These are phyloP conservation scores for Buxus sempervirens DNA, from an alignment of 164 flowering plant genomes.

Conservation along the genomic window DNA sequence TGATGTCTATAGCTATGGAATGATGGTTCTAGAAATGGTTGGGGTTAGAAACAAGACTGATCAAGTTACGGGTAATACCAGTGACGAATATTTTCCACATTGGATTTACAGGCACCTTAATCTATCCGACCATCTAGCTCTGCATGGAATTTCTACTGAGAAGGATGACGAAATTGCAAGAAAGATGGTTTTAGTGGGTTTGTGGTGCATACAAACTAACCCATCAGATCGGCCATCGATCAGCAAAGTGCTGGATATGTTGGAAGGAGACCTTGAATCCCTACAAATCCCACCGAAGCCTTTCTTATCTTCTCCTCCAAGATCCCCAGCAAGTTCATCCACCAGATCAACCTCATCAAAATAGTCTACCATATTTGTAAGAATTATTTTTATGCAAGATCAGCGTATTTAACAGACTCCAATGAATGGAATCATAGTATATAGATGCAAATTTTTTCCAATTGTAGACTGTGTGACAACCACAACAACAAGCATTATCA, in stretches of 20 bases:
- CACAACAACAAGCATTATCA: too few species aligned
- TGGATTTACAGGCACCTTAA: constrained; percentile 26
- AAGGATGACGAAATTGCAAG: constrained; percentile 1
- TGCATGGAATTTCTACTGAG: background rate
- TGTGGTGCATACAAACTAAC: constrained; percentile 44
- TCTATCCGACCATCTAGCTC: background rate
- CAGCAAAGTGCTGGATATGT: constrained; percentile 37
- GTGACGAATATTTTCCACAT: constrained; percentile 41
- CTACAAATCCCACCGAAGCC: constrained; percentile 35
- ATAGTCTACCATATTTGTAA: too few species aligned
- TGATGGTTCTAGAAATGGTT: constrained; percentile 49
- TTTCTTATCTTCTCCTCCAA: constrained; percentile 1
- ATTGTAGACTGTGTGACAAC: too few species aligned
- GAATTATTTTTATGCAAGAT: too few species aligned
- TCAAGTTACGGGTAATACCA: background rate
- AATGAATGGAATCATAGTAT: too few species aligned
- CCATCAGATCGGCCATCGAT: constrained; percentile 38
- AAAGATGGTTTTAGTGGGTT: constrained; percentile 41
- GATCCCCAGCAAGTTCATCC: too few species aligned
- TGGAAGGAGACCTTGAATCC: constrained; percentile 29
- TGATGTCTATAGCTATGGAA: constrained; percentile 53
- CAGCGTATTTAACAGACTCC: too few species aligned
- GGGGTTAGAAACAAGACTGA: constrained; percentile 16
- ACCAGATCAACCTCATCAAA: too few species aligned
- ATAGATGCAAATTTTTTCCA: too few species aligned